Percentiles rank a stretch among this genome's conserved stretches.
These are phyloP conservation scores for Eimeria brunetti DNA, from an alignment of 169 alveolate genomes.

Conservation along the genomic window DNA sequence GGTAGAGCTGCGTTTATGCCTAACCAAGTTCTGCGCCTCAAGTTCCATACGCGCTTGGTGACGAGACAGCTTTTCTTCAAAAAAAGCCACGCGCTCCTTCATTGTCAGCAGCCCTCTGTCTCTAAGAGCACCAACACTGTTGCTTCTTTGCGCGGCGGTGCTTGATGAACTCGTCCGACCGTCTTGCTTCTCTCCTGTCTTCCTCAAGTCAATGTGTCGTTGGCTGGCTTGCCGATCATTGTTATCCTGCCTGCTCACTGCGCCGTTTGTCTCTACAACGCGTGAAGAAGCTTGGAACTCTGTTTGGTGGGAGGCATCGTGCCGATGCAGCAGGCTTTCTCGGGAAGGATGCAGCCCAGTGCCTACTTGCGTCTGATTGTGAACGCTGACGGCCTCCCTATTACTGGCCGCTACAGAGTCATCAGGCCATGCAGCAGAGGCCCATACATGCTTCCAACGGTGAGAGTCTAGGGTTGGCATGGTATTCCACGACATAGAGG, in stretches of 20 bases:
- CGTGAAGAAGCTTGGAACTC: conserved; percentile 17
- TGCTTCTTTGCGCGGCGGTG: conserved; percentile 32
- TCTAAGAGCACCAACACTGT: conserved; percentile 36
- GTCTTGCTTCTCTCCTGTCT: not conserved
- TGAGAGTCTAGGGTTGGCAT: not conserved
- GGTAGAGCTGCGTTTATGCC: conserved; percentile 13
- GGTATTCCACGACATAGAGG: not conserved
- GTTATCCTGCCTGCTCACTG: not conserved
- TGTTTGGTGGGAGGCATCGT: conserved; percentile 37
- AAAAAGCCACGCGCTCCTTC: conserved; percentile 67
- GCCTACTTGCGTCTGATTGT: not conserved
- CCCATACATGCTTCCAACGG: not conserved
- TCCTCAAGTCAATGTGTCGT: not conserved
- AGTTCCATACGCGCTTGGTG: conserved; percentile 68
- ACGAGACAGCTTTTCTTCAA: conserved; percentile 44
- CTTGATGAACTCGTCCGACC: conserved; percentile 3
- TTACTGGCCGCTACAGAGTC: not conserved
- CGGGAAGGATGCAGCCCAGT: not conserved
- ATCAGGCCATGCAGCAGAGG: not conserved
- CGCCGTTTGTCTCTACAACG: not conserved
- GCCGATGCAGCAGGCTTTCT: conserved; percentile 4
- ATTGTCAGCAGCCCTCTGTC: conserved; percentile 37
- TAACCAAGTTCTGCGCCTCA: conserved; percentile 25
- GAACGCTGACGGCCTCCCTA: not conserved
- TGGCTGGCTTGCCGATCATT: not conserved